Percentiles rank a stretch among this genome's conserved stretches.
phyloP scores from a whole-genome alignment of 2,329 filamentous ascomycete species.

The Colletotrichum cereale region DNA sequence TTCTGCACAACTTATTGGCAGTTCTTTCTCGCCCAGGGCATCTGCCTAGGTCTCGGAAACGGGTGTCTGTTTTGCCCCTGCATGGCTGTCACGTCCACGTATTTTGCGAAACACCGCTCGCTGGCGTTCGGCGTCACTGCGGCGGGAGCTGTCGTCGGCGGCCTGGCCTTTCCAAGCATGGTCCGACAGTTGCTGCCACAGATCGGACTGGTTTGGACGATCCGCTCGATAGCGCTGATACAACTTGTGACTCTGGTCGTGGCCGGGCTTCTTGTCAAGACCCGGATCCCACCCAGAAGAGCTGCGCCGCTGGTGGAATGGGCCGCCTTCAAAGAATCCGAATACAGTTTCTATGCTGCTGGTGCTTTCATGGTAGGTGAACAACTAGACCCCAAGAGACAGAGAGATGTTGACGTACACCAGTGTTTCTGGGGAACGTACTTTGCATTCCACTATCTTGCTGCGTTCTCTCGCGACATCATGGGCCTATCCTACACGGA shows the following conservation, averaged over 20 bases:
- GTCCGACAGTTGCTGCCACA: slow-evolving; percentile 67
- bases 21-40: slow-evolving; percentile 65
- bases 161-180: slow-evolving; percentile 66
- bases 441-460: slow-evolving; percentile 71
- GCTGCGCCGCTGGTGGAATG: slow-evolving; percentile 58
- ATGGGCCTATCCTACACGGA: slow-evolving; percentile 48
- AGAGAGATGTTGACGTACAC: slow-evolving; percentile 35
- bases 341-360: slow-evolving; percentile 57
- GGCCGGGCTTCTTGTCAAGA: slow-evolving; percentile 53
- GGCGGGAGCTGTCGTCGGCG: slow-evolving; percentile 70
- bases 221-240: slow-evolving; percentile 72
- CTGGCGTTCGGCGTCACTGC: slow-evolving; percentile 73
- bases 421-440: slow-evolving; percentile 66
- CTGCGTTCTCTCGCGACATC: slow-evolving; percentile 59
- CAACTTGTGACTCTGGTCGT: slow-evolving; percentile 57
- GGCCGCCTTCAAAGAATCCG: slow-evolving; percentile 58
- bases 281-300: slow-evolving; percentile 56
- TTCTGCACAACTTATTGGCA: slow-evolving; percentile 65
- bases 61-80: slow-evolving; percentile 75
- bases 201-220: slow-evolving; percentile 70
- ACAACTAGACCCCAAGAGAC: not conserved
- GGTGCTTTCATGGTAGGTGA: slow-evolving; percentile 46
- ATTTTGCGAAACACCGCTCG: slow-evolving; percentile 69
- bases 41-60: slow-evolving; percentile 67
- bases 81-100: slow-evolving; percentile 75